Conservation (phyloP, 805 yeast species). For the Gaillardinia entomophila region DNA sequence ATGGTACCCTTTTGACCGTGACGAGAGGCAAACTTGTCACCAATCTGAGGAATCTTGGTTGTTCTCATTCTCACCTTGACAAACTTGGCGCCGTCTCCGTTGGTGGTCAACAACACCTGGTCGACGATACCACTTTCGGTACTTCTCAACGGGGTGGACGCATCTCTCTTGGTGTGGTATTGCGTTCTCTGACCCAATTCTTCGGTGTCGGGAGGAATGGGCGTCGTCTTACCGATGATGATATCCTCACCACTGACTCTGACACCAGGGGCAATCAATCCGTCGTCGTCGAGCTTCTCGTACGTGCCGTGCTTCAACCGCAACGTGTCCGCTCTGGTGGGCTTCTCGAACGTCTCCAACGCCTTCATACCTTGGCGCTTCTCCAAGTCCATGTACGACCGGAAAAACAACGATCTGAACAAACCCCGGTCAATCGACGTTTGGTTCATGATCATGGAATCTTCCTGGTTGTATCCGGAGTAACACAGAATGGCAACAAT, state of each 20-base stretch:
- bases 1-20: conserved; percentile 99
- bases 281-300: conserved; percentile 97
- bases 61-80: conserved; percentile 99
- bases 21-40: conserved; percentile 96
- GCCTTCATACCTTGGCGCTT: conserved; percentile 98
- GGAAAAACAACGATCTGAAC: conserved; percentile 90
- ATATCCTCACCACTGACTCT: conserved; percentile 99
- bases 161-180: conserved; percentile 97
- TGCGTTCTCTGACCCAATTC: conserved; percentile 98
- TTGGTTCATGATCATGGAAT: conserved; percentile 99
- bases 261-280: conserved; percentile 95
- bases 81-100: conserved; percentile 96
- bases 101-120: conserved; percentile 93
- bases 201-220: conserved; percentile 98
- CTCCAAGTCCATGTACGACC: conserved; percentile 98
- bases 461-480: conserved; percentile 99
- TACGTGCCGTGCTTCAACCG: conserved; percentile 97
- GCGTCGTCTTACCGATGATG: conserved; percentile 97
- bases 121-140: conserved; percentile 98
- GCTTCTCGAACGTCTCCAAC: conserved; percentile 96
- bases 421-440: conserved; percentile 94
- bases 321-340: conserved; percentile 88
- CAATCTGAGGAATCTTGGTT: conserved; percentile 96
- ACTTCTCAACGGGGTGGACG: conserved; percentile 92
- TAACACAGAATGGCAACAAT: conserved; percentile 97